A percentile compares a stretch with the other conserved stretches of the same genome.
These are phyloP conservation scores for Musa balbisiana DNA, from an alignment of 202 grass and related monocot genomes.

Conservation along the genomic window DNA sequence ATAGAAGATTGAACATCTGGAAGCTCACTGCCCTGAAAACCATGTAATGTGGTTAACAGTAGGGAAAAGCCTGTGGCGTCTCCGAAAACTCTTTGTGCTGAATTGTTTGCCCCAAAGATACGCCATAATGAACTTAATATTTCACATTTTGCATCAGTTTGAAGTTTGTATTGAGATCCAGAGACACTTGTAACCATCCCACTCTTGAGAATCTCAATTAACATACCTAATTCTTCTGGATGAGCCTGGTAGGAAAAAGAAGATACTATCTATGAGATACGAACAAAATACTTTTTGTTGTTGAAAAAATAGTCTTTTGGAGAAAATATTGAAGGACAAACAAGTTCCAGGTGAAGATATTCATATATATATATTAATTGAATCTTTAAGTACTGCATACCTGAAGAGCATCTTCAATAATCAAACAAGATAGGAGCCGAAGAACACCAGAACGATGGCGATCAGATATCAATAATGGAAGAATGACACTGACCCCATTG, in stretches of 20 bases:
- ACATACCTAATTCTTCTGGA: constrained; percentile 83
- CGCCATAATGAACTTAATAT: constrained; percentile 89
- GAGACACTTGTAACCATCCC: constrained; percentile 85
- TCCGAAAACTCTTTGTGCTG: constrained; percentile 84
- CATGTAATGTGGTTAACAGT: constrained; percentile 75
- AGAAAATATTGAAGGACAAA: no score
- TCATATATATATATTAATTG: background rate
- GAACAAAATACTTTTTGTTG: background rate
- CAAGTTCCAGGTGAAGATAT: background rate
- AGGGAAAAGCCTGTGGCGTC: constrained; percentile 98
- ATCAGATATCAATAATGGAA: constrained; percentile 80
- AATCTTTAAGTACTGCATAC: constrained; percentile 30
- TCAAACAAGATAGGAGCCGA: constrained; percentile 78
- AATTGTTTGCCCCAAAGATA: constrained; percentile 76
- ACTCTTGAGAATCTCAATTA: constrained; percentile 92
- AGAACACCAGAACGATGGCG: constrained; percentile 76
- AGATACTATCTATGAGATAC: background rate
- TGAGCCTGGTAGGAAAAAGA: constrained; percentile 64
- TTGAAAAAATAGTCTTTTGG: no score
- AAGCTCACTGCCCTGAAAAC: constrained; percentile 65
- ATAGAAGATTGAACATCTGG: constrained; percentile 43
- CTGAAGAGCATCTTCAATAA: constrained; percentile 99
- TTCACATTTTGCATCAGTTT: constrained; percentile 82
- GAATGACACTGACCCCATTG: constrained; percentile 73
- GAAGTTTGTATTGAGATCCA: constrained; percentile 89